These are phyloP conservation scores for Solanum chaucha DNA, from an alignment of 257 asterid genomes.

Conservation along the genomic window DNA sequence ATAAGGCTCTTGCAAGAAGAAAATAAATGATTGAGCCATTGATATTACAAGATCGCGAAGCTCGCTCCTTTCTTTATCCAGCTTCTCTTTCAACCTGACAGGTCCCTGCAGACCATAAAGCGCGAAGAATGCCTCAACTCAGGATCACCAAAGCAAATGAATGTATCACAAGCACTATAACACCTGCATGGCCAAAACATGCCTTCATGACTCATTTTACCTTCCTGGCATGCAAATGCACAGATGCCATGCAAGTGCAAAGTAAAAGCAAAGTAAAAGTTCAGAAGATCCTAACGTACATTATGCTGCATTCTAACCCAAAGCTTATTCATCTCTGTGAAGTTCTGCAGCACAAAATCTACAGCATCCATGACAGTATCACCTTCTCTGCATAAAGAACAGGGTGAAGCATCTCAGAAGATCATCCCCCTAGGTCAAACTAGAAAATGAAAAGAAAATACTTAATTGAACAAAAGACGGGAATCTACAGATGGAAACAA, in stretches of 20 bases:
- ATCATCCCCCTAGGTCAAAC: background rate
- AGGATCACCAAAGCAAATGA: slow-evolving; percentile 75
- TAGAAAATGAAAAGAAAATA: background rate
- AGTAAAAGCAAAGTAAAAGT: slow-evolving; percentile 7
- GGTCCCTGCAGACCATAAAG: slow-evolving; percentile 98
- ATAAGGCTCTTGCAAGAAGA: slow-evolving; percentile 8
- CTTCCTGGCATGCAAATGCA: slow-evolving; percentile 41
- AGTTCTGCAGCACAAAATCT: slow-evolving; percentile 94
- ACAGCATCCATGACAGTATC: slow-evolving; percentile 98
- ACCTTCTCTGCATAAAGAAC: slow-evolving; percentile 63
- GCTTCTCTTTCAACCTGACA: slow-evolving; percentile 73
- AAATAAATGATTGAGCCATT: slow-evolving; percentile 16
- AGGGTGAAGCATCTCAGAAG: slow-evolving; percentile 6
- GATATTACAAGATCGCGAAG: slow-evolving; percentile 93
- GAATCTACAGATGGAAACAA: background rate
- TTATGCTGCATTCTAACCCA: slow-evolving; percentile 99
- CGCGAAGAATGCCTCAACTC: slow-evolving; percentile 66
- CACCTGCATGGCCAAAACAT: slow-evolving; percentile 75
- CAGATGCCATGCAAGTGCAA: slow-evolving; percentile 32
- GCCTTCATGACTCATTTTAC: slow-evolving; percentile 42
- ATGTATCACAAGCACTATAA: slow-evolving; percentile 63
- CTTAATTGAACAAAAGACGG: background rate
- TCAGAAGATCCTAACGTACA: slow-evolving; percentile 35
- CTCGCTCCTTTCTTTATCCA: slow-evolving; percentile 86
- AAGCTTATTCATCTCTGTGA: slow-evolving; percentile 93